Conservation (phyloP, 805 yeast genomes). For the Candida bentonensis region DNA sequence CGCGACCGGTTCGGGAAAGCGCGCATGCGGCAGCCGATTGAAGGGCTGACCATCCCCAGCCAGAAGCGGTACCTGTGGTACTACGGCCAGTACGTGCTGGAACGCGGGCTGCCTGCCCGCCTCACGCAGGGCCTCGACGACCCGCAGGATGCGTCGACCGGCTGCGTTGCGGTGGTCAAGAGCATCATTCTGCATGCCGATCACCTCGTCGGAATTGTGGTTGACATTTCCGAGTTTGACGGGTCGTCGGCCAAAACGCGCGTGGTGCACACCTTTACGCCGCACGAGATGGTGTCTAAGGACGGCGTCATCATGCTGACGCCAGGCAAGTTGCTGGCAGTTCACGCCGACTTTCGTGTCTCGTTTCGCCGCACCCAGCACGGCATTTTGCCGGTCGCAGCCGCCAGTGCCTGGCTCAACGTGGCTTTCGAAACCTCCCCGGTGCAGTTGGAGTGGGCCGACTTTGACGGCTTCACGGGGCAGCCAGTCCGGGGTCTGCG, state of each 20-base stretch:
- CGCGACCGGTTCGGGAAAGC: slow-evolving; percentile 36
- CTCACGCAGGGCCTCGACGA: too few species aligned
- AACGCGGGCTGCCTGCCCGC: background rate
- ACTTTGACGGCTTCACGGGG: background rate
- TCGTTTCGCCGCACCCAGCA: background rate
- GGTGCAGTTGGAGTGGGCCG: background rate
- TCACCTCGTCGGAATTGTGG: too few species aligned
- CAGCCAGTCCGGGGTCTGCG: background rate
- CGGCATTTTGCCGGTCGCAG: background rate
- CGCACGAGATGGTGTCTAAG: background rate
- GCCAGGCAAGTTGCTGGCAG: background rate
- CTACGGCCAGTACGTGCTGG: slow-evolving; percentile 24
- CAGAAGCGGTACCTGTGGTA: slow-evolving; percentile 59
- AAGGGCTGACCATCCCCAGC: slow-evolving; percentile 61
- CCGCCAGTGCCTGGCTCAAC: slow-evolving; percentile 31
- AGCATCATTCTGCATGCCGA: too few species aligned
- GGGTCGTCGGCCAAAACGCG: background rate
- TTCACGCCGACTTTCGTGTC: background rate
- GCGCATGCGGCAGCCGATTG: slow-evolving; percentile 43
- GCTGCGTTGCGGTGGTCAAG: too few species aligned
- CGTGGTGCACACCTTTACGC: background rate
- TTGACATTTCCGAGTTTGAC: background rate
- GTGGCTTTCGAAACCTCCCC: slow-evolving; percentile 27
- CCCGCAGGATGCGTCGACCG: too few species aligned
- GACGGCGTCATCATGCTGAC: background rate